Percentiles rank a stretch among this genome's conserved stretches.
These are phyloP conservation scores for Phytophthora cryptogea DNA, from an alignment of 352 stramenopile genomes.

Conservation along the genomic window DNA sequence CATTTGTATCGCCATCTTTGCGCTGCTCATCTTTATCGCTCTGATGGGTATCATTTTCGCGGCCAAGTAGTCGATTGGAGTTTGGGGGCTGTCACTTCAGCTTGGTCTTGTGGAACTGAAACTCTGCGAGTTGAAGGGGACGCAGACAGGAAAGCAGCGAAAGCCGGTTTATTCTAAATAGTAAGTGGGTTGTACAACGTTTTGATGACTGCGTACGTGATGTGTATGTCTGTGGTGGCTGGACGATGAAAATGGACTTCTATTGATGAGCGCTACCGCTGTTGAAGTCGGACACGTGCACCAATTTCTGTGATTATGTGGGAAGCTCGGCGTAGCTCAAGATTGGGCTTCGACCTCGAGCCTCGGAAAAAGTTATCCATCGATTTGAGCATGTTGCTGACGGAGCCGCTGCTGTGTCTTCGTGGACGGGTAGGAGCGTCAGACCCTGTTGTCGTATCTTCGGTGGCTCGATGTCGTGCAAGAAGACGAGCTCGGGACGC, in stretches of 20 bases:
- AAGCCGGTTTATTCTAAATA: constrained; percentile 33
- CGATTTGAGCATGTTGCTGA: constrained; percentile 68
- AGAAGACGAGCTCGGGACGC: constrained; percentile 19
- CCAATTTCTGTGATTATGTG: constrained; percentile 51
- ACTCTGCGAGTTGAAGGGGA: constrained; percentile 6
- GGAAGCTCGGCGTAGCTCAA: constrained; percentile 43
- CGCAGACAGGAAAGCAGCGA: constrained; percentile 15
- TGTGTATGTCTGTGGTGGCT: neutral
- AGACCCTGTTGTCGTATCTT: constrained; percentile 13
- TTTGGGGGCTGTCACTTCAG: constrained; percentile 3
- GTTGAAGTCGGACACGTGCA: constrained; percentile 15
- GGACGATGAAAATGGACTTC: neutral
- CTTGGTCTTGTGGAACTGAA: constrained; percentile 19
- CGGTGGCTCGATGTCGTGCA: constrained; percentile 10
- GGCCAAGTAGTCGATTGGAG: constrained; percentile 32
- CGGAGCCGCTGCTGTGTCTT: constrained; percentile 55
- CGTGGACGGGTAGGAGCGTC: constrained; percentile 15
- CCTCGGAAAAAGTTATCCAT: constrained; percentile 56
- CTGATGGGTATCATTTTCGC: constrained; percentile 54
- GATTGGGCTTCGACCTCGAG: constrained; percentile 33
- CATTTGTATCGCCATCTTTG: constrained; percentile 65
- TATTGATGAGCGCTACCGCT: constrained; percentile 13
- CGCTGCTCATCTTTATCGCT: constrained; percentile 59
- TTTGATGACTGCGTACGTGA: constrained; percentile 1
- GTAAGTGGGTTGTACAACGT: constrained; percentile 25